These are phyloP conservation scores for Cadophora malorum DNA, from an alignment of 2,329 filamentous ascomycete genomes.

Conservation along the genomic window DNA sequence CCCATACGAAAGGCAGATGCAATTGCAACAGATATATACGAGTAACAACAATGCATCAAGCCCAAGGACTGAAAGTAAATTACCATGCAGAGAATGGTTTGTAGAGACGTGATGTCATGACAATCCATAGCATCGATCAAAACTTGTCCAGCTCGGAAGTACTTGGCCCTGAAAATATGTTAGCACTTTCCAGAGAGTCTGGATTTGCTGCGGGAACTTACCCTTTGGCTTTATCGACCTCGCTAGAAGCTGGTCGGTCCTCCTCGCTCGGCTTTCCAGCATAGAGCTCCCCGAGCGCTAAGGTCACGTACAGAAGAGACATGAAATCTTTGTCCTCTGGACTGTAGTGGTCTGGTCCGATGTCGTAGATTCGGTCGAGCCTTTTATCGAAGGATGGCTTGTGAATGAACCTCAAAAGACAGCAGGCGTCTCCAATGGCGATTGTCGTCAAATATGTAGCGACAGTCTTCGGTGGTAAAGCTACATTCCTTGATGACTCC, in stretches of 20 bases:
- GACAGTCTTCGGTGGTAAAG: constrained; percentile 69
- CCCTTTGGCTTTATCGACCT: constrained; percentile 48
- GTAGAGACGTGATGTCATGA: constrained; percentile 73
- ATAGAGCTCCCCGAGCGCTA: constrained; percentile 75
- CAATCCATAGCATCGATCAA: constrained; percentile 69
- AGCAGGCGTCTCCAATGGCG: constrained; percentile 61
- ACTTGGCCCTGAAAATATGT: constrained; percentile 59
- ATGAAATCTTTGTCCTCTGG: constrained; percentile 70
- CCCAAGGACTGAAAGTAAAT: constrained; percentile 79
- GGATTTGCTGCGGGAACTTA: constrained; percentile 53
- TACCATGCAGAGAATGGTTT: constrained; percentile 78
- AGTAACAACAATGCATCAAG: constrained; percentile 77
- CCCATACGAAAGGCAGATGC: constrained; percentile 75
- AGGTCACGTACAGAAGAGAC: constrained; percentile 69
- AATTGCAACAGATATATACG: constrained; percentile 76
- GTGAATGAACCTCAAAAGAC: constrained; percentile 72
- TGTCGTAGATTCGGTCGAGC: constrained; percentile 77
- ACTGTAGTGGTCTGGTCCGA: constrained; percentile 63
- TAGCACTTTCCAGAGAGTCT: constrained; percentile 45
- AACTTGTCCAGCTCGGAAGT: constrained; percentile 69
- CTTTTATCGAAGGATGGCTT: constrained; percentile 77
- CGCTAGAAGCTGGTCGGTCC: not conserved
- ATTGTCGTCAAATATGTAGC: constrained; percentile 60
- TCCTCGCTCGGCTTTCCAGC: constrained; percentile 13
- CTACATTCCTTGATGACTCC: constrained; percentile 57